Evolutionary conservation across 2,329 filamentous ascomycete species (phyloP).

Genomic region (Aspergillus puulaauensis): DNA sequence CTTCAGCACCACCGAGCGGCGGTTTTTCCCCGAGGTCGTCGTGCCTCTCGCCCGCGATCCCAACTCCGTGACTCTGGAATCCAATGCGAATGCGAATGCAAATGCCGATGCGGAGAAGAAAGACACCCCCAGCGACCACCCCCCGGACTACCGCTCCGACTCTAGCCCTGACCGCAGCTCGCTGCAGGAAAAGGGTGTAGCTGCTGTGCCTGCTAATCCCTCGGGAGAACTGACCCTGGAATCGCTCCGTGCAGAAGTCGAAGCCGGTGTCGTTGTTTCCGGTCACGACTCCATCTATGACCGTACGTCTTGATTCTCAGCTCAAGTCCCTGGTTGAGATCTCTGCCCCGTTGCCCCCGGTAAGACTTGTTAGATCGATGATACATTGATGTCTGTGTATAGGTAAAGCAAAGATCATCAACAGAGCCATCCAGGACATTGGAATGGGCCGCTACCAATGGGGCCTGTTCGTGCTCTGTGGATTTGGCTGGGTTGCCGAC

Average conservation of each 20-base stretch:
- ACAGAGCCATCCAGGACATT: constrained; percentile 82
- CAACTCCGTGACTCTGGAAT: background rate
- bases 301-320: constrained; percentile 53
- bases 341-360: background rate
- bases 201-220: too few relatives aligned
- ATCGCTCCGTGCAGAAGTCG: constrained; percentile 66
- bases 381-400: background rate
- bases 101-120: too few relatives aligned
- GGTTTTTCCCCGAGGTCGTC: background rate
- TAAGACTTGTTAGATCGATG: too few relatives aligned
- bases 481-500: constrained; percentile 84
- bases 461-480: constrained; percentile 77
- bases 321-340: background rate
- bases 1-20: background rate
- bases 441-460: constrained; percentile 88
- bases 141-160: background rate
- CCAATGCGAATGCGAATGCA: too few relatives aligned
- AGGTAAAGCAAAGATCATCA: constrained; percentile 78
- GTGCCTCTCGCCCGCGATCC: constrained; percentile 1
- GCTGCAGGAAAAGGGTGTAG: constrained; percentile 19
- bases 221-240: constrained; percentile 60
- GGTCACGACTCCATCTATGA: constrained; percentile 70
- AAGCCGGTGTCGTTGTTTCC: constrained; percentile 55
- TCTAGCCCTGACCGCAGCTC: background rate
- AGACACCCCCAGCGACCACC: too few relatives aligned